These are phyloP conservation scores for Tremellales sp. DNA, from an alignment of 1,284 basidiomycete species.

Conservation along the genomic window DNA sequence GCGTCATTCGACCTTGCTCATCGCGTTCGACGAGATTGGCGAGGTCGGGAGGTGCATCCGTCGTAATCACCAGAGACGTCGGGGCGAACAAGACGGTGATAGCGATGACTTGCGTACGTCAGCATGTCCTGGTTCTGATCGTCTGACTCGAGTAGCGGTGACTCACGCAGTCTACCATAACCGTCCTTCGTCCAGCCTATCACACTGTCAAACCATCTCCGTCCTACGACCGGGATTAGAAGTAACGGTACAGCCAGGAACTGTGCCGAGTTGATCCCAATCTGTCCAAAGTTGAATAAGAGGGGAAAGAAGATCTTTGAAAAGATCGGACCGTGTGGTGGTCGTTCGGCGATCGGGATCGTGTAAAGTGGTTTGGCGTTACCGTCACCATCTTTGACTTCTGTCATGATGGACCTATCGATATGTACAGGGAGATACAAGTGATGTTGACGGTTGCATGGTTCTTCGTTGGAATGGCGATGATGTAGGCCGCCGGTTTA, in stretches of 20 bases:
- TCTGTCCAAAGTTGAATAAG: conserved; percentile 63
- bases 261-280: conserved; percentile 68
- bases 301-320: conserved; percentile 57
- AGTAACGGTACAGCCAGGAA: conserved; percentile 61
- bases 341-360: conserved; percentile 60
- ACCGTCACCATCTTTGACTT: no score
- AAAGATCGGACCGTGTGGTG: conserved; percentile 57
- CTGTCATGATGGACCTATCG: no score
- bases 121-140: background rate
- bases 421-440: no score
- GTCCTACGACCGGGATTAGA: conserved; percentile 41
- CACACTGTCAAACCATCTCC: conserved; percentile 59
- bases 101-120: conserved; percentile 31
- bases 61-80: conserved; percentile 66
- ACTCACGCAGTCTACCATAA: conserved; percentile 69
- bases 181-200: conserved; percentile 76
- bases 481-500: background rate
- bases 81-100: conserved; percentile 74
- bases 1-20: conserved; percentile 55
- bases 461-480: background rate
- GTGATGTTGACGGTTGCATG: background rate
- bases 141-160: background rate
- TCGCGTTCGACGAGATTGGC: conserved; percentile 54
- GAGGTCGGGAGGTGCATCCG: conserved; percentile 37
- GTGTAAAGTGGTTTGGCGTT: conserved; percentile 47